Percentiles rank a stretch among this genome's conserved stretches.
These are phyloP conservation scores for Pichia sp. DNA, from an alignment of 1,139 yeast species.

Conservation along the genomic window DNA sequence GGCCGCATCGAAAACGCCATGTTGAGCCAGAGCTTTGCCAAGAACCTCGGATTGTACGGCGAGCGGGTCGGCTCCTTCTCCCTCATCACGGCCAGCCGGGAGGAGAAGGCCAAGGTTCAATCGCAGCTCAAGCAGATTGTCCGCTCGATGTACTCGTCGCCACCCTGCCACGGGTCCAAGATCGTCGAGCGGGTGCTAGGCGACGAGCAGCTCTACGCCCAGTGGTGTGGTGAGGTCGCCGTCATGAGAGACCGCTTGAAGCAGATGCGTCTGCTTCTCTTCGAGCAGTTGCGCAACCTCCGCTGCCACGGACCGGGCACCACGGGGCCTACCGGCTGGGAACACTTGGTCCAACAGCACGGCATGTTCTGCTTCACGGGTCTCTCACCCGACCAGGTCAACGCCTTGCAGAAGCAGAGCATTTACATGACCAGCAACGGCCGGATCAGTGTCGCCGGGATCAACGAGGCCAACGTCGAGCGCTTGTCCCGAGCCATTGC, in stretches of 20 bases:
- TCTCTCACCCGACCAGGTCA: conserved; percentile 63
- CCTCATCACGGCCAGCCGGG: conserved; percentile 47
- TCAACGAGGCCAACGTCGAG: conserved; percentile 74
- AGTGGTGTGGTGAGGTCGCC: conserved; percentile 78
- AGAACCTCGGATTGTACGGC: conserved; percentile 95
- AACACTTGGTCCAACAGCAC: conserved; percentile 79
- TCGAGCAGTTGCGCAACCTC: conserved; percentile 45
- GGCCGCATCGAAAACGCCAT: conserved; percentile 42
- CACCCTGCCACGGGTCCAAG: conserved; percentile 92
- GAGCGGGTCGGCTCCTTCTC: conserved; percentile 93
- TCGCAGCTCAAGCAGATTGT: conserved; percentile 78
- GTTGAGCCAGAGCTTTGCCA: conserved; percentile 89
- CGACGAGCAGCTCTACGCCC: conserved; percentile 53
- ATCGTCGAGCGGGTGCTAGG: conserved; percentile 74
- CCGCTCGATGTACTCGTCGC: conserved; percentile 87
- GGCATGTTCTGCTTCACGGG: conserved; percentile 98
- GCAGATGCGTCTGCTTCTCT: conserved; percentile 64
- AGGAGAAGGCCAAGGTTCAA: conserved; percentile 46
- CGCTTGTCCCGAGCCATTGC: conserved; percentile 52
- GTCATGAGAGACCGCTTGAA: conserved; percentile 75
- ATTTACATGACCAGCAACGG: conserved; percentile 88
- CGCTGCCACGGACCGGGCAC: conserved; percentile 33
- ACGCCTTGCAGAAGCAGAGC: conserved; percentile 63
- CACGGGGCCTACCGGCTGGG: conserved; percentile 60
- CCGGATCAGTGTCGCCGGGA: conserved; percentile 87